Conservation (phyloP, 2,329 filamentous ascomycete genomes). For the Didymella sp. region DNA sequence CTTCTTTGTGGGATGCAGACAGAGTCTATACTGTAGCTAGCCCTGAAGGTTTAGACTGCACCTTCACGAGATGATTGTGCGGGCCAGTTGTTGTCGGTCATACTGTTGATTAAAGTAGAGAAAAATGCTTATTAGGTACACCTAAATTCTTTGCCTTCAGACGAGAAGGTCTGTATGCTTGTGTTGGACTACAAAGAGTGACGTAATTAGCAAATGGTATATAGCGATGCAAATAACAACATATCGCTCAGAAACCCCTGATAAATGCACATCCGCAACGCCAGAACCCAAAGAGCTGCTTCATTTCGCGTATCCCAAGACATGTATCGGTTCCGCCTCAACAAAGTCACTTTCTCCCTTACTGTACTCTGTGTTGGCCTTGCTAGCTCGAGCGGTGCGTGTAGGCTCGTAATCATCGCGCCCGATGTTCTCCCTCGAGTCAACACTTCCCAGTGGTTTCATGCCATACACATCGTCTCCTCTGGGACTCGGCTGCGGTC, state of each 20-base stretch:
- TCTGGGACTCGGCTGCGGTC: slow-evolving; percentile 6
- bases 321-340: slow-evolving; percentile 24
- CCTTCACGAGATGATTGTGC: too few species aligned
- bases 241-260: background rate
- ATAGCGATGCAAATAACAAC: background rate
- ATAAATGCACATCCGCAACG: background rate
- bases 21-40: too few species aligned
- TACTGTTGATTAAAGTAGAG: too few species aligned
- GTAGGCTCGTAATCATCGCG: slow-evolving; percentile 10
- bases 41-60: too few species aligned
- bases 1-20: too few species aligned
- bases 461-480: slow-evolving; percentile 26
- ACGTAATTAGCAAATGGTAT: background rate
- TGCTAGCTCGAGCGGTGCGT: slow-evolving; percentile 17
- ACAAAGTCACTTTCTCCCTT: slow-evolving; percentile 15
- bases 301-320: slow-evolving; percentile 13
- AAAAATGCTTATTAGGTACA: too few species aligned
- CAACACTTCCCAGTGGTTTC: slow-evolving; percentile 22
- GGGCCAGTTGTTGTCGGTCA: too few species aligned
- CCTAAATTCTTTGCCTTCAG: too few species aligned
- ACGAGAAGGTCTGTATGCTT: too few species aligned
- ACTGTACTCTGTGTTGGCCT: slow-evolving; percentile 26
- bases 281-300: background rate
- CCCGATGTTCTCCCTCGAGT: slow-evolving; percentile 24
- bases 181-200: too few species aligned